Evolutionary conservation across 129 eudicot species (phyloP).

Genomic region (Tagetes patula): DNA sequence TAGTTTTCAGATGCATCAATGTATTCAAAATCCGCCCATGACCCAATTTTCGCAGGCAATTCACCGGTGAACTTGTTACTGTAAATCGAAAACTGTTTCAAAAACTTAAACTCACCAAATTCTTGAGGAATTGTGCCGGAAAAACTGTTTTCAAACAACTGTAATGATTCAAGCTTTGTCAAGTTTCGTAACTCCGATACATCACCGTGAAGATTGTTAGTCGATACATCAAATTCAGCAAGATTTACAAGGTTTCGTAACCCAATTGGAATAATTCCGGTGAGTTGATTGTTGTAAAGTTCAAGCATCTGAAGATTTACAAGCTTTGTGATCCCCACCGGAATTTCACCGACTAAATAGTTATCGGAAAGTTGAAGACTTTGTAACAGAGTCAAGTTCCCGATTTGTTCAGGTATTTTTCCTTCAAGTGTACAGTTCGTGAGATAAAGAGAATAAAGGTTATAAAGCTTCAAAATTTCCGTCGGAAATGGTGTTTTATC

Average conservation of each 20-base stretch:
- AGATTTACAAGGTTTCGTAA: conserved; percentile 53
- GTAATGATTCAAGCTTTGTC: too few relatives aligned
- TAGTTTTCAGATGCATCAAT: conserved; percentile 54
- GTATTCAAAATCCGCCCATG: conserved; percentile 51
- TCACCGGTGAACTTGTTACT: conserved; percentile 51
- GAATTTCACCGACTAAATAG: conserved; percentile 46
- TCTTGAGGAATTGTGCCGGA: conserved; percentile 56
- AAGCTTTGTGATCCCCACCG: conserved; percentile 50
- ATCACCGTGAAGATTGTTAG: conserved; percentile 58
- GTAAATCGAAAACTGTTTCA: conserved; percentile 50
- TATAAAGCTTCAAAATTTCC: conserved; percentile 43
- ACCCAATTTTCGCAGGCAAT: conserved; percentile 61
- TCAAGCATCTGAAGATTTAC: conserved; percentile 51
- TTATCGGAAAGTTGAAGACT: conserved; percentile 48
- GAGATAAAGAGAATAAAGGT: conserved; percentile 51
- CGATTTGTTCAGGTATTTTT: conserved; percentile 54
- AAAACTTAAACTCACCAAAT: conserved; percentile 56
- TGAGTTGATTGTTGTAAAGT: conserved; percentile 47
- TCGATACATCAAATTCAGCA: conserved; percentile 48
- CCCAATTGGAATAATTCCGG: conserved; percentile 53
- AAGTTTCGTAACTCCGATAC: conserved; percentile 44
- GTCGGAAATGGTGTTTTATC: conserved; percentile 55
- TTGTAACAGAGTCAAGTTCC: conserved; percentile 43
- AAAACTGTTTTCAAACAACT: conserved; percentile 58
- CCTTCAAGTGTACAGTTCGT: conserved; percentile 60